Conservation (phyloP, 371 early-diverging fungal genomes). For the Globomyces sp. region DNA sequence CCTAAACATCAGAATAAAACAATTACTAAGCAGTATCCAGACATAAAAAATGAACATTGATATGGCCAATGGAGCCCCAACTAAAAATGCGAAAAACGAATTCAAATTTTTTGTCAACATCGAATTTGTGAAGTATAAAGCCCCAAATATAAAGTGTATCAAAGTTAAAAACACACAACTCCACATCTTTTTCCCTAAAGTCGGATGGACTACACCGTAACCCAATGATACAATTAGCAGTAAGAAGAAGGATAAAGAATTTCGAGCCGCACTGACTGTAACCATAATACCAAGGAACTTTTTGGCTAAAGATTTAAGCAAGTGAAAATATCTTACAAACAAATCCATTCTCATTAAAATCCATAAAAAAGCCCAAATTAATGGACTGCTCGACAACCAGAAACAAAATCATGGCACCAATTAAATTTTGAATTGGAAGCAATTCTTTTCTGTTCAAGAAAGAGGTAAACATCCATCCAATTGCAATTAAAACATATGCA, state of each 20-base stretch:
- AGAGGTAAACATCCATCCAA: slow-evolving; percentile 73
- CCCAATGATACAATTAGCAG: slow-evolving; percentile 92
- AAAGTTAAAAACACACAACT: slow-evolving; percentile 74
- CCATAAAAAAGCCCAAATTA: slow-evolving; percentile 58
- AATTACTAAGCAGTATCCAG: slow-evolving; percentile 70
- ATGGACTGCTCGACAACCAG: slow-evolving; percentile 87
- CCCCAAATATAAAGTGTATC: slow-evolving; percentile 86
- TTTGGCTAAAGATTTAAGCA: neutral
- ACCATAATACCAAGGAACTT: slow-evolving; percentile 55
- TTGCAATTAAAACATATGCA: slow-evolving; percentile 65
- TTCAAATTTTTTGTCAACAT: slow-evolving; percentile 73
- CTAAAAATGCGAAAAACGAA: slow-evolving; percentile 68
- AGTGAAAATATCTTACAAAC: neutral
- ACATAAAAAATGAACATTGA: slow-evolving; percentile 91
- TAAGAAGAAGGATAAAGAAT: slow-evolving; percentile 92
- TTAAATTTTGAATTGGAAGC: slow-evolving; percentile 85
- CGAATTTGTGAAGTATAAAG: slow-evolving; percentile 80
- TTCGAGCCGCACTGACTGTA: slow-evolving; percentile 84
- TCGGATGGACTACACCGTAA: slow-evolving; percentile 91
- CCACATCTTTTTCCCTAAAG: slow-evolving; percentile 86
- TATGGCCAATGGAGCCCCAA: slow-evolving; percentile 81
- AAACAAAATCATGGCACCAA: slow-evolving; percentile 78
- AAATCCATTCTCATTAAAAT: slow-evolving; percentile 24
- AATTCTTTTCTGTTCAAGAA: slow-evolving; percentile 84
- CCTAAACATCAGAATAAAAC: slow-evolving; percentile 19